phyloP scores from a whole-genome alignment of 2,329 filamentous ascomycete genomes.

The Plenodomus biglobosus region DNA sequence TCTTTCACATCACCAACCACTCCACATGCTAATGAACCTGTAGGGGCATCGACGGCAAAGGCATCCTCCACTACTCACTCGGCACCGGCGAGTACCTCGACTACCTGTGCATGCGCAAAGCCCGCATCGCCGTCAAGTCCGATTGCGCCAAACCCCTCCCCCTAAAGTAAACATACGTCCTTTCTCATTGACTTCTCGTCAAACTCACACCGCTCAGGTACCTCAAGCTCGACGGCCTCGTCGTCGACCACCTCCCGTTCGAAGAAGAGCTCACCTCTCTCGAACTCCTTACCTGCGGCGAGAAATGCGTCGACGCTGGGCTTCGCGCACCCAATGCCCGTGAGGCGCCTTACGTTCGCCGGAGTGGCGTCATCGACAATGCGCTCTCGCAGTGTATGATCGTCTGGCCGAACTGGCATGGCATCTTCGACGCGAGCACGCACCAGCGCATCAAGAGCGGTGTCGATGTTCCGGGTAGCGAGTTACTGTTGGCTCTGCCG shows the following conservation, averaged over 20 bases:
- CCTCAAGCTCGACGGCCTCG: slow-evolving; percentile 39
- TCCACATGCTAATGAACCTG: not conserved
- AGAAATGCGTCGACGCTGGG: slow-evolving; percentile 32
- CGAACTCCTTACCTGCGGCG: slow-evolving; percentile 26
- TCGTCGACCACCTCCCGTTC: slow-evolving; percentile 38
- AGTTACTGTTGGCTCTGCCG: slow-evolving; percentile 12
- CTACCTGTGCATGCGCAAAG: slow-evolving; percentile 33
- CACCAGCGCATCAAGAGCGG: slow-evolving; percentile 20
- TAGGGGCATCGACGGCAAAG: slow-evolving; percentile 35
- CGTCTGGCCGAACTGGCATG: slow-evolving; percentile 29
- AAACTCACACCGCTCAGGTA: slow-evolving; percentile 11
- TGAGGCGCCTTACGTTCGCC: slow-evolving; percentile 12
- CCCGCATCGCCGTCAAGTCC: slow-evolving; percentile 29
- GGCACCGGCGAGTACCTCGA: slow-evolving; percentile 42
- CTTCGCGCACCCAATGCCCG: slow-evolving; percentile 27
- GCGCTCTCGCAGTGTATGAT: slow-evolving; percentile 23
- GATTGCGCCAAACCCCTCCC: slow-evolving; percentile 26
- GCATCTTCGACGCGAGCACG: slow-evolving; percentile 26
- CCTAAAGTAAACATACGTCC: slow-evolving; percentile 13
- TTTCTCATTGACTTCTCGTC: not conserved
- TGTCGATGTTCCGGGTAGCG: slow-evolving; percentile 13
- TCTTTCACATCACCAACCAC: not conserved
- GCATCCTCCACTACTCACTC: slow-evolving; percentile 27
- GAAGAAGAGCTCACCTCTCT: slow-evolving; percentile 28
- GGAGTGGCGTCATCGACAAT: slow-evolving; percentile 21